Conservation (phyloP, 768 basidiomycete species). For the Ramaria sp. region DNA sequence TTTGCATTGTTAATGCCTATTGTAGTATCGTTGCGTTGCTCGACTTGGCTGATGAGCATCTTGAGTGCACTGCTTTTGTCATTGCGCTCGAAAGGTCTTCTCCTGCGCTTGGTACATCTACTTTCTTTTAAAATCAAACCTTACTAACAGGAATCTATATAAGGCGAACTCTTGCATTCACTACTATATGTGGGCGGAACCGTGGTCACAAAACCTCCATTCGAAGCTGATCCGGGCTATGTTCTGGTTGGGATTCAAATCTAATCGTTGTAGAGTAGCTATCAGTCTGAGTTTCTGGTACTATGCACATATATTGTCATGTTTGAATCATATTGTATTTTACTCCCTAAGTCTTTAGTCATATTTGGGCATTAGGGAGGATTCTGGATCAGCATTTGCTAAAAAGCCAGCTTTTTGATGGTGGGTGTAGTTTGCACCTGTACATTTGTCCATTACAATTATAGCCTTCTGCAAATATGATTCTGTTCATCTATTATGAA, state of each 20-base stretch:
- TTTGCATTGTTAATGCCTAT: background rate
- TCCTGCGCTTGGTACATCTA: constrained; percentile 36
- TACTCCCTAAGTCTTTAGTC: background rate
- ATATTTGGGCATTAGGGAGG: too few species aligned
- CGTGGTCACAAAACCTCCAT: constrained; percentile 73
- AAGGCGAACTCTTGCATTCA: constrained; percentile 65
- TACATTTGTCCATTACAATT: too few species aligned
- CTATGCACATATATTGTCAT: background rate
- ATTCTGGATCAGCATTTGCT: too few species aligned
- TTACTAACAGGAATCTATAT: background rate
- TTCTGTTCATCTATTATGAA: too few species aligned
- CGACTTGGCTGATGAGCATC: constrained; percentile 78
- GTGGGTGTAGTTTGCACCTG: too few species aligned
- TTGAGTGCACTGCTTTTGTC: constrained; percentile 67
- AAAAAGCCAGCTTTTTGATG: too few species aligned
- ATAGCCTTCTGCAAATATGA: too few species aligned
- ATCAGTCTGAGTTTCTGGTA: background rate
- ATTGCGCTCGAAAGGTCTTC: constrained; percentile 72
- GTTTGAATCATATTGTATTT: background rate
- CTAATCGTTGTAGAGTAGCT: constrained; percentile 19
- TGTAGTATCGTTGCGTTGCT: constrained; percentile 73
- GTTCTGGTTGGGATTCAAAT: constrained; percentile 84
- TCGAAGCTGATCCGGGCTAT: constrained; percentile 64
- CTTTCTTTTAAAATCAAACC: background rate
- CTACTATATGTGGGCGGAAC: constrained; percentile 88